Conservation (phyloP, 23 red algal genomes). For the Agarophyton chilense region DNA sequence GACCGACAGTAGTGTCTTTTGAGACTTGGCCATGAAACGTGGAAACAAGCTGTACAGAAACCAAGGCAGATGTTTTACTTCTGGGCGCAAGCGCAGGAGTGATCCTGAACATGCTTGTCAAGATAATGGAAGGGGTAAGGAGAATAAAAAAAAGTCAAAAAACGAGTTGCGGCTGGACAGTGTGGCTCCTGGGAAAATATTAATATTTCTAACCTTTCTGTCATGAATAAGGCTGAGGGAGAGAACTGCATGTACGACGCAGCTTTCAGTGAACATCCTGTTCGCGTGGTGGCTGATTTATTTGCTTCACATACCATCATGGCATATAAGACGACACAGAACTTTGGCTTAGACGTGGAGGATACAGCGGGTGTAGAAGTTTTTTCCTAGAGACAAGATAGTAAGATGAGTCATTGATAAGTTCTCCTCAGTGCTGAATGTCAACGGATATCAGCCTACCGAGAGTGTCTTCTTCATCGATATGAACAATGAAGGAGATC, state of each 20-base stretch:
- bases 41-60: neutral
- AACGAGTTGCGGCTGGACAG: neutral
- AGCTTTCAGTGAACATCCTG: neutral
- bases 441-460: neutral
- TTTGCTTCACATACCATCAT: conserved; percentile 11
- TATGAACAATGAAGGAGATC: neutral
- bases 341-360: neutral
- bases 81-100: neutral
- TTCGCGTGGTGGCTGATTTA: neutral
- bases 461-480: conserved; percentile 1
- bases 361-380: neutral
- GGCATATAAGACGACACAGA: conserved; percentile 1
- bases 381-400: conserved; percentile 10
- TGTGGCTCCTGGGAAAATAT: neutral
- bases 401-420: neutral
- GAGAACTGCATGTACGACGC: conserved; percentile 26
- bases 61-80: conserved; percentile 21
- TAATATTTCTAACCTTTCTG: neutral
- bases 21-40: conserved; percentile 21
- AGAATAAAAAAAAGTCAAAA: neutral
- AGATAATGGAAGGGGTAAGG: neutral
- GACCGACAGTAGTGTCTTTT: neutral
- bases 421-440: neutral
- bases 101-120: conserved; percentile 10
- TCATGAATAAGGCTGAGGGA: neutral